Evolutionary conservation across 2,329 filamentous ascomycete genomes (phyloP), one percentile per base, ranked within the genome.

Genomic region (Cryphonectria parasitica): DNA sequence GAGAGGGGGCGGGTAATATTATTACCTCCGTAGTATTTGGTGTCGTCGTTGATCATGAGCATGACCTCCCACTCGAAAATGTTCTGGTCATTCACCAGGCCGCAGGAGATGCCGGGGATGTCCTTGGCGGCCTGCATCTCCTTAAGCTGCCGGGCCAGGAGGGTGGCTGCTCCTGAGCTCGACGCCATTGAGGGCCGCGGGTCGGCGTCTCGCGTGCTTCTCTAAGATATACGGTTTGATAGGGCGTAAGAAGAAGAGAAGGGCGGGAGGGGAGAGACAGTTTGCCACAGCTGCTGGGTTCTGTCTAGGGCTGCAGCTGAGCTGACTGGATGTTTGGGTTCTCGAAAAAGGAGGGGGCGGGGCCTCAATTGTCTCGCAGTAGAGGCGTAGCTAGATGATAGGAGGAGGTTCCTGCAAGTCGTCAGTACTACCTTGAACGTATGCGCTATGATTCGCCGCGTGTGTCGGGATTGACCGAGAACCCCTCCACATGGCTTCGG

Each of bases 41-140:
- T 95, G 78, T 97, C 94, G 76, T 98, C 95, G 73, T 90, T 94
- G 75, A 98, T 95, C 95, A 99, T 98, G 72, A 99, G 89, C 92
- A 98, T 97, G 28, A 98, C 94, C 81, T 98, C 95, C 96, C 96
- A 99, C 84, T 97, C 92, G 75, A 98, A 98, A 13, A 98, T 90
- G 79, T 97, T 97, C 82, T 84, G 92, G 80, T 92, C 92, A 77
- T 91, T 90, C 67, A 95, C 90, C 60, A 99, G 85, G 0, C 96
- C 96, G 77, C 94, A 97, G 73, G 94, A 98, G 78, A 98, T 97
- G 67, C 95, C 96, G 0, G 94, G 94, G 63, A 98, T 92, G 81
- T 97, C 94, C 79, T 94, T 95, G 80, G 93, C 91, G 34, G 88
- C 90, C 82, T 97, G 93, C 89, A 99, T 98, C 79, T 97, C 91